Base-by-base conservation (phyloP, 495 filamentous ascomycete genomes). In the Penicillium pancosmium region DNA sequence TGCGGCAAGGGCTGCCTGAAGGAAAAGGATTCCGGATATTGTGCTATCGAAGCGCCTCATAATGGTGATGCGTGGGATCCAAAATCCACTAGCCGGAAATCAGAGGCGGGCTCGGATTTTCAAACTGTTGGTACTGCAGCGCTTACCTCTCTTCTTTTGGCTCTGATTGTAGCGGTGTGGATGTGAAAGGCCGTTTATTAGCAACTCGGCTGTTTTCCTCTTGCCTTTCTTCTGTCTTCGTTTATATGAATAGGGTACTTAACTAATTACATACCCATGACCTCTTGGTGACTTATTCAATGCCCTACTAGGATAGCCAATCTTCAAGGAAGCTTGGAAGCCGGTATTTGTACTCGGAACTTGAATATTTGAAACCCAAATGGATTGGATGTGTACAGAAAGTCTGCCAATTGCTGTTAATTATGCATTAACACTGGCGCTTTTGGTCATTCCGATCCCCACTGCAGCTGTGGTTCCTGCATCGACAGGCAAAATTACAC, bases 1-100 rank as follows among this genome's bases (percentile, higher is more conserved):
- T 86, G 84, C 62, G 79, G 78, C 25, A 57, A 57, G 1, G 80
- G 76, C 8, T 88, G 84, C 55, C 74, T 79, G 25, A 60, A 74
- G 9, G 69, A 73, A 23, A 60, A 74, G 9, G 69, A 73, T 23
- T 79, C 79, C 52, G 84, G 84, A 5, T 74, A 71, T 50, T 86
- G 84, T 56, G 54, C 71, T 11, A 44, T 68, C 3, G 55, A 64
- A 38, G 48, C 52, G 12, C 65, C 68, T 18, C 55, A 49, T 12
- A 68, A 68, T 18, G 66, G 68, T 5, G 68, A 70, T 36, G 65
- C 68, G 6, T 66, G 60, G 68, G 65, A 68, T n/a, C 56, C 68
- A 2, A 52, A 46, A 4, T 46, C 57, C 25, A 43, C 59, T 5
- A 36, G 16, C 33, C 62, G 57, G 3, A 65, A 65, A 18, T 70